Evolutionary conservation across 345 rosid genomes (phyloP).

Genomic region (Erucastrum elatum): DNA sequence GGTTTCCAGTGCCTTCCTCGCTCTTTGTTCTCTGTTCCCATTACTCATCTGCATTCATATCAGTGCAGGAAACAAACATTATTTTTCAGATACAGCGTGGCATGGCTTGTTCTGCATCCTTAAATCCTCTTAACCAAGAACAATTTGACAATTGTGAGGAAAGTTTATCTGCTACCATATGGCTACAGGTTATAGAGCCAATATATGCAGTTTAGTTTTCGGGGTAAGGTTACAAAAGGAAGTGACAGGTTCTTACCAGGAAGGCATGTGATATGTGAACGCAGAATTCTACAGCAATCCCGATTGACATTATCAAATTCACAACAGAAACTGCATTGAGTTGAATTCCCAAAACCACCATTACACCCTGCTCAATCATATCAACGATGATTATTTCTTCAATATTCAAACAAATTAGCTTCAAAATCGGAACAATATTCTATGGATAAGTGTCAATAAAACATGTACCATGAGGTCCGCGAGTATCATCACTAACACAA

Average conservation of each 20-base stretch:
- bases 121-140: conserved; percentile 3
- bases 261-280: conserved; percentile 90
- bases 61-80: conserved; percentile 20
- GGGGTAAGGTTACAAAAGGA: conserved; percentile 27
- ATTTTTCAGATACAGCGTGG: not conserved
- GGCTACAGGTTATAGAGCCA: conserved; percentile 4
- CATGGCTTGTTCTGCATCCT: conserved; percentile 24
- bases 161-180: conserved; percentile 13
- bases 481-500: conserved; percentile 83
- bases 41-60: conserved; percentile 58
- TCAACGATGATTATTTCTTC: conserved; percentile 18
- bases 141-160: not conserved
- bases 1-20: conserved; percentile 73
- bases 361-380: conserved; percentile 67
- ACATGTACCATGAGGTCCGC: conserved; percentile 82
- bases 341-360: conserved; percentile 88
- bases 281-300: conserved; percentile 94
- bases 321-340: conserved; percentile 95
- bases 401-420: too few species aligned
- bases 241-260: conserved; percentile 56
- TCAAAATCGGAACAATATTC: not conserved
- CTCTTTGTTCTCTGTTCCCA: conserved; percentile 73
- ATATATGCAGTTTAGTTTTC: conserved; percentile 17
- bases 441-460: conserved; percentile 9
- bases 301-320: conserved; percentile 90